phyloP scores from a whole-genome alignment of 495 filamentous ascomycete species.

The Ascobolus immersus region DNA sequence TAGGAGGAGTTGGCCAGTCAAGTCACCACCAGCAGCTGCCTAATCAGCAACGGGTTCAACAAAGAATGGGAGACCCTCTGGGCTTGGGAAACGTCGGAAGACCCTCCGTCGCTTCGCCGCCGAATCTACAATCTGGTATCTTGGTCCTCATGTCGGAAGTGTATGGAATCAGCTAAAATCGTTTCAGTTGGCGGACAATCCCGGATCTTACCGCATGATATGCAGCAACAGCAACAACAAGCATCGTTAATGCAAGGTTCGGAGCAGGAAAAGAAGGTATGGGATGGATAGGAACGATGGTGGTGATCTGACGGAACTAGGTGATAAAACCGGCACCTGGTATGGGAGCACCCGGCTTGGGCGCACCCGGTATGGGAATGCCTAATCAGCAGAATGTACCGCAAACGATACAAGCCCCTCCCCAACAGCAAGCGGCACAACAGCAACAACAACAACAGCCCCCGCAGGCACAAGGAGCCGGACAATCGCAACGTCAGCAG shows the following conservation, averaged over 20 bases:
- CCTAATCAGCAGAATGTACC: slow-evolving; percentile 18
- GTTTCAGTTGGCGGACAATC: too few relatives aligned
- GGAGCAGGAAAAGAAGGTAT: slow-evolving; percentile 6
- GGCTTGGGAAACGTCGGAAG: too few relatives aligned
- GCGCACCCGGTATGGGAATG: slow-evolving; percentile 10
- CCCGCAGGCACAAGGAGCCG: not conserved
- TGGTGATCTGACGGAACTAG: slow-evolving; percentile 8
- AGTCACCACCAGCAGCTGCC: too few relatives aligned
- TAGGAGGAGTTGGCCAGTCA: too few relatives aligned
- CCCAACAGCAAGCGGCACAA: slow-evolving; percentile 22
- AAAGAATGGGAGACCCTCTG: too few relatives aligned
- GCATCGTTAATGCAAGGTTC: not conserved
- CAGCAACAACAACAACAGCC: slow-evolving; percentile 1
- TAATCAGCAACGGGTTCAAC: too few relatives aligned
- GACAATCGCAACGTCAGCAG: not conserved
- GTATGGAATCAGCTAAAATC: too few relatives aligned
- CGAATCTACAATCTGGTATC: too few relatives aligned
- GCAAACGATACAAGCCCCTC: slow-evolving; percentile 28
- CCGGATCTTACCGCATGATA: slow-evolving; percentile 1
- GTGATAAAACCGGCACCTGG: slow-evolving; percentile 9
- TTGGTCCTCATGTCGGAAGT: too few relatives aligned
- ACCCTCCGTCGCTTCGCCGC: too few relatives aligned
- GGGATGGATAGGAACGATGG: slow-evolving; percentile 7
- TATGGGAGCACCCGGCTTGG: slow-evolving; percentile 13
- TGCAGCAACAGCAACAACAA: slow-evolving; percentile 3